Base-by-base conservation (phyloP, 108 stramenopile species). In the Stephanodiscus minutulus region DNA sequence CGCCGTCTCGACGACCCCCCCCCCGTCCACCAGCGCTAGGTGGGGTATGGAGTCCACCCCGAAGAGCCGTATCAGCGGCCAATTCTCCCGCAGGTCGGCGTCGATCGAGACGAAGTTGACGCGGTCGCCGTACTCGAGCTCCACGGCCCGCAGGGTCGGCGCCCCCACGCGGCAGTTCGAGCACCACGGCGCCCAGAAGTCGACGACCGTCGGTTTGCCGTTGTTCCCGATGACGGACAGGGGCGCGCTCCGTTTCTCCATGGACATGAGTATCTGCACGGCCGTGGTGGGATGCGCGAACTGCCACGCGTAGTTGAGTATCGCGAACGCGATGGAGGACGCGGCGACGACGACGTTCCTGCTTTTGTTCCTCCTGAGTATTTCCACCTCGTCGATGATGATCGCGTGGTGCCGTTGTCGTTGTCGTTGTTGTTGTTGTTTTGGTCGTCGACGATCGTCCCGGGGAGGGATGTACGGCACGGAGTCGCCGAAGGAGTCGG, bases 111-210 rank as follows among this genome's bases (percentile, higher is more conserved):
- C 86, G 57, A 93, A 93, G 63, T 93, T 93, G 13, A 93, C 82
- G 6, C 68, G 58, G 43, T 86, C 85, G 15, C 63, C 65, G 60
- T 91, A 93, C 56, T 89, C 86, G 64, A 86, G 64, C 61, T 93
- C 88, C 0, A 93, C 60, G 3, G 80, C 57, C 22, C 68, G 54
- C 11, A 93, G 49, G 0, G 92, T 93, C 2, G 92, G 88, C 18
- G 90, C 92, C 31, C 77, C 70, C 18, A 76, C 57, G 55, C 86
- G 86, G 56, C 92, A 93, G 70, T 91, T 93, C 64, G 88, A 82
- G 68, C 92, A 93, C 86, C 85, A 88, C 0, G 90, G 92, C 5
- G 92, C 92, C 92, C 92, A 93, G 82, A 93, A 91, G 54, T 93
- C 90, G 49, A 93, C 84, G 21, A 93, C 77, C 0, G 92, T 88